Evolutionary conservation across 2,329 filamentous ascomycete genomes (phyloP).

Genomic region (Byssochlamys sp.): DNA sequence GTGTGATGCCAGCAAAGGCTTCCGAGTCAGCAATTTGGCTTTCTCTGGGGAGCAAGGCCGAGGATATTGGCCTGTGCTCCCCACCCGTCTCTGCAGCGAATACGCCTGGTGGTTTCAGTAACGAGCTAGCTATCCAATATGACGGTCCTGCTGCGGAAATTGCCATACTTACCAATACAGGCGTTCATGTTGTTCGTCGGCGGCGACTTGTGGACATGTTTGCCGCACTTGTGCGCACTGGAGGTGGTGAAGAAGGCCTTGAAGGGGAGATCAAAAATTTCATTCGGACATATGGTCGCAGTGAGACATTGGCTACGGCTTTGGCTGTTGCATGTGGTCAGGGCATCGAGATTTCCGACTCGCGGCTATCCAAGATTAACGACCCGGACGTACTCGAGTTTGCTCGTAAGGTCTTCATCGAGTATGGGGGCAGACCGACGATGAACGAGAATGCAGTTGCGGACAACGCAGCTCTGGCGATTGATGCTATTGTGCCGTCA

Average conservation of each 20-base stretch:
- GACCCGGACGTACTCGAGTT: slow-evolving; percentile 79
- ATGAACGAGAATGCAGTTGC: slow-evolving; percentile 65
- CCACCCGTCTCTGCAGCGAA: slow-evolving; percentile 59
- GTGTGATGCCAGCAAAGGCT: slow-evolving; percentile 49
- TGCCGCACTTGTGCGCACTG: slow-evolving; percentile 65
- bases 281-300: slow-evolving; percentile 73
- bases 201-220: slow-evolving; percentile 86
- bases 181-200: slow-evolving; percentile 75
- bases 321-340: slow-evolving; percentile 92
- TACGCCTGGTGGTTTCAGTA: slow-evolving; percentile 72
- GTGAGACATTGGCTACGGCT: slow-evolving; percentile 81
- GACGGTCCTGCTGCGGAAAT: slow-evolving; percentile 74
- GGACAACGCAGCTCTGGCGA: slow-evolving; percentile 52
- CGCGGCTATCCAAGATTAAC: slow-evolving; percentile 59
- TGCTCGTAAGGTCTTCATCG: slow-evolving; percentile 79
- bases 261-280: slow-evolving; percentile 77
- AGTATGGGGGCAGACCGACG: slow-evolving; percentile 78
- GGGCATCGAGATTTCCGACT: slow-evolving; percentile 66
- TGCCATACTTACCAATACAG: slow-evolving; percentile 81
- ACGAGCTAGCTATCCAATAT: slow-evolving; percentile 93
- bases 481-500: slow-evolving; percentile 78
- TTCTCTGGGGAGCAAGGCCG: slow-evolving; percentile 60
- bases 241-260: slow-evolving; percentile 61
- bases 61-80: slow-evolving; percentile 70
- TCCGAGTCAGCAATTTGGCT: slow-evolving; percentile 75